phyloP scores from a whole-genome alignment of 345 rosid genomes.

The Eucalyptus regnans region DNA sequence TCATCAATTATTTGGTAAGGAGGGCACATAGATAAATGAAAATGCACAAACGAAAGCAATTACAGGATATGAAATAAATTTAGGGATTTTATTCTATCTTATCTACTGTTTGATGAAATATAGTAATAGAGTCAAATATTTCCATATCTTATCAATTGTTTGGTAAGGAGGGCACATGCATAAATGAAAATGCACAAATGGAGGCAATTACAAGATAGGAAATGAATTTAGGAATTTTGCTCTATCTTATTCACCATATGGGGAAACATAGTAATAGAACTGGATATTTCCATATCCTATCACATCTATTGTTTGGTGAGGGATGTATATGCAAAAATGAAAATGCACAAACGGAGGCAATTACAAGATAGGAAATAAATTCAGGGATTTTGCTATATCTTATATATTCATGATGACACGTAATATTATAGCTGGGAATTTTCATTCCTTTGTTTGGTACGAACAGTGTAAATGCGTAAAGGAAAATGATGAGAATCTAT shows the following conservation, averaged over 20 bases:
- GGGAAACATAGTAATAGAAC: fast-evolving
- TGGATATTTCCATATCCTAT: fast-evolving
- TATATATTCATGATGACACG: not conserved
- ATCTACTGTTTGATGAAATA: fast-evolving
- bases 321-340: not conserved
- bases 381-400: not conserved
- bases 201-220: not conserved
- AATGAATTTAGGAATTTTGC: not conserved
- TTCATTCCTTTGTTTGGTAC: not conserved
- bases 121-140: not conserved
- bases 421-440: not conserved
- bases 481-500: not conserved
- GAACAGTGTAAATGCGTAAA: not conserved
- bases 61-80: not conserved
- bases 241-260: fast-evolving
- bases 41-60: not conserved
- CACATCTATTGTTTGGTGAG: no score
- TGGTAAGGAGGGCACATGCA: not conserved
- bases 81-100: not conserved
- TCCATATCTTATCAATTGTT: not conserved
- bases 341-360: not conserved
- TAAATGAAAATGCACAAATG: not conserved
- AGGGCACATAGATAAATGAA: not conserved
- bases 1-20: not conserved
- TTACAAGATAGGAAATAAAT: not conserved